Evolutionary conservation across 257 asterid species (phyloP).

Genomic region (Penstemon barbatus): DNA sequence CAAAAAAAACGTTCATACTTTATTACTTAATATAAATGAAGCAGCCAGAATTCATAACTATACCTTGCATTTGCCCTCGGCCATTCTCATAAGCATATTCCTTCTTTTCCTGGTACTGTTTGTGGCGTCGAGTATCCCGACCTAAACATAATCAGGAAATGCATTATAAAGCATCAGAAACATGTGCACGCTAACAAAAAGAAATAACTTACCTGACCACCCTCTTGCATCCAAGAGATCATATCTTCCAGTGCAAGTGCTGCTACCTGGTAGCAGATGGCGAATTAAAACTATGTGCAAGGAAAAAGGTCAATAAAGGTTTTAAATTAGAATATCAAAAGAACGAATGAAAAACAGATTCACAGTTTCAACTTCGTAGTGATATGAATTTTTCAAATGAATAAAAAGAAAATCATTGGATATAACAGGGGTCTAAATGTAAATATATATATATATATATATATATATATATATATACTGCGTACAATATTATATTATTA

Average conservation of each 20-base stretch:
- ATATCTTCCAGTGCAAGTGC: constrained; percentile 99
- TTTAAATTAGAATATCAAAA: constrained; percentile 25
- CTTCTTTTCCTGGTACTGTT: constrained; percentile 87
- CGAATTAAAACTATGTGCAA: constrained; percentile 72
- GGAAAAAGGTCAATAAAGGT: constrained; percentile 53
- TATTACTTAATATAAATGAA: no score
- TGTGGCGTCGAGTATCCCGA: constrained; percentile 97
- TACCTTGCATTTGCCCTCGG: constrained; percentile 99
- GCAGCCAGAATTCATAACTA: neutral
- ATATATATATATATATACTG: neutral
- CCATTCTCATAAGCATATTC: constrained; percentile 96
- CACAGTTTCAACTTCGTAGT: constrained; percentile 16
- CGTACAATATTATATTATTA: no score
- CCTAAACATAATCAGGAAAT: constrained; percentile 49
- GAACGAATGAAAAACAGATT: constrained; percentile 18
- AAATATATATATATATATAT: neutral
- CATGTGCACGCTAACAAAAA: constrained; percentile 16
- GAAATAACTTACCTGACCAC: constrained; percentile 81
- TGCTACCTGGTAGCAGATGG: constrained; percentile 94
- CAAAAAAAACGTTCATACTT: no score
- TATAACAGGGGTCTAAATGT: neutral
- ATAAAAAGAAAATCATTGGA: neutral
- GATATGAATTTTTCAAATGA: constrained; percentile 21
- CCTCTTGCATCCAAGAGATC: constrained; percentile 99
- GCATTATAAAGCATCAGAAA: constrained; percentile 32